These are phyloP conservation scores for Jimgerdemannia lactiflua DNA, from an alignment of 192 early-diverging fungal species.

Conservation along the genomic window DNA sequence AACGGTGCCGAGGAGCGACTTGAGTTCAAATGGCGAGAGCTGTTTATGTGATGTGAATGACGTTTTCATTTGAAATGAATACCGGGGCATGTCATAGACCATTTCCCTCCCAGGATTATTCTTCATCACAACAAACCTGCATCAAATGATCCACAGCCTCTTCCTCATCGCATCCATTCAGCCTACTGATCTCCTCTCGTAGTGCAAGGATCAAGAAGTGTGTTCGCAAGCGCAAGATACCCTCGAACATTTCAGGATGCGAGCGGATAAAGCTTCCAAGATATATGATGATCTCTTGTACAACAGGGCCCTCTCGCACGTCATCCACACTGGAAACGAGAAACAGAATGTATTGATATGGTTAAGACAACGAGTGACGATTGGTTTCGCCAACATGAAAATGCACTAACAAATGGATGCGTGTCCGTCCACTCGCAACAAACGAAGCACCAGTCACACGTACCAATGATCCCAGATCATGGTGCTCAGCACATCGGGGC, in stretches of 20 bases:
- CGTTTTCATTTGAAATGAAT: not conserved
- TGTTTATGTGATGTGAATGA: not conserved
- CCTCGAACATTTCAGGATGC: conserved; percentile 68
- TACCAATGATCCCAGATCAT: conserved; percentile 69
- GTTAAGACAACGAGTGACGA: not conserved
- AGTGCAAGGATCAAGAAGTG: conserved; percentile 85
- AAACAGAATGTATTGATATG: too few species aligned
- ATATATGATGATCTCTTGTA: conserved; percentile 82
- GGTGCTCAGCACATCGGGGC: conserved; percentile 62
- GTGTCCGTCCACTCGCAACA: too few species aligned
- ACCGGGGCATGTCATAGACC: not conserved
- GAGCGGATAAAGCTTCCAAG: conserved; percentile 72
- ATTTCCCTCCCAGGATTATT: too few species aligned
- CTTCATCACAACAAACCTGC: conserved; percentile 32
- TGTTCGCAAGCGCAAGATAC: conserved; percentile 78
- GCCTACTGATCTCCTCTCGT: conserved; percentile 78
- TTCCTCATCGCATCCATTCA: conserved; percentile 71
- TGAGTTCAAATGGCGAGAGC: conserved; percentile 77
- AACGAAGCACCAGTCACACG: not conserved
- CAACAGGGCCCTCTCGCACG: conserved; percentile 78
- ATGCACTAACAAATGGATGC: too few species aligned
- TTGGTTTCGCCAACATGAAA: not conserved
- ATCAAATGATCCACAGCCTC: conserved; percentile 79
- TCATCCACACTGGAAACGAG: conserved; percentile 59
- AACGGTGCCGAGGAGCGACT: conserved; percentile 69